Conservation (phyloP, 176 grass and related monocot genomes). For the Melocanna baccifera region DNA sequence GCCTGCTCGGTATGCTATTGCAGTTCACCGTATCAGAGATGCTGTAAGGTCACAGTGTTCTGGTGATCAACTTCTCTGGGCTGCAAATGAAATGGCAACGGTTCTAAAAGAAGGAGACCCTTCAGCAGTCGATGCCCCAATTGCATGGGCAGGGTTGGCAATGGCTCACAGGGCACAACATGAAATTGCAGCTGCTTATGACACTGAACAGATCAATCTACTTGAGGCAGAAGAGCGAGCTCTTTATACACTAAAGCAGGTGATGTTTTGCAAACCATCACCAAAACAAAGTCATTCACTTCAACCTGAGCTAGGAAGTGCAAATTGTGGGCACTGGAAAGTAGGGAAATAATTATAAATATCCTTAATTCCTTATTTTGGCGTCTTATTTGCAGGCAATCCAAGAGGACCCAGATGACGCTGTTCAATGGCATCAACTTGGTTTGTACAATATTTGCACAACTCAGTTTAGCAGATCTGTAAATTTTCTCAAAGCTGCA, state of each 20-base stretch:
- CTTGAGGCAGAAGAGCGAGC: slow-evolving; percentile 76
- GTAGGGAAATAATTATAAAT: neutral
- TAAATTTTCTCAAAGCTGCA: slow-evolving; percentile 88
- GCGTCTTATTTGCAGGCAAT: slow-evolving; percentile 63
- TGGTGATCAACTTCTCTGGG: slow-evolving; percentile 88
- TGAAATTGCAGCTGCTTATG: slow-evolving; percentile 76
- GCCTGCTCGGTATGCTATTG: slow-evolving; percentile 89
- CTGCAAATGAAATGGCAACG: slow-evolving; percentile 84
- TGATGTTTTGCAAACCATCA: slow-evolving; percentile 34
- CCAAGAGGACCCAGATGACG: slow-evolving; percentile 90
- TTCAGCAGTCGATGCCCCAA: slow-evolving; percentile 77
- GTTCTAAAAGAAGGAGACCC: slow-evolving; percentile 92
- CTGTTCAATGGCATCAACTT: slow-evolving; percentile 99
- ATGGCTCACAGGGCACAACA: slow-evolving; percentile 89
- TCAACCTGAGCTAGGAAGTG: slow-evolving; percentile 11
- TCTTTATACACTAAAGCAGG: slow-evolving; percentile 83
- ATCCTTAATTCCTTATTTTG: slow-evolving; percentile 24
- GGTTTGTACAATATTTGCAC: slow-evolving; percentile 85
- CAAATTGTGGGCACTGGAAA: slow-evolving; percentile 16
- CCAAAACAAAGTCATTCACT: neutral
- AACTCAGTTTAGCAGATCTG: slow-evolving; percentile 71
- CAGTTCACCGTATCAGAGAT: slow-evolving; percentile 93
- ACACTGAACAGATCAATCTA: slow-evolving; percentile 48
- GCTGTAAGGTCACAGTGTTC: slow-evolving; percentile 67
- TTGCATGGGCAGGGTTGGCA: slow-evolving; percentile 90